Evolutionary conservation across 2,329 filamentous ascomycete species (phyloP), one percentile per base, ranked within the genome.

Genomic region (Fusarium haematococcum): DNA sequence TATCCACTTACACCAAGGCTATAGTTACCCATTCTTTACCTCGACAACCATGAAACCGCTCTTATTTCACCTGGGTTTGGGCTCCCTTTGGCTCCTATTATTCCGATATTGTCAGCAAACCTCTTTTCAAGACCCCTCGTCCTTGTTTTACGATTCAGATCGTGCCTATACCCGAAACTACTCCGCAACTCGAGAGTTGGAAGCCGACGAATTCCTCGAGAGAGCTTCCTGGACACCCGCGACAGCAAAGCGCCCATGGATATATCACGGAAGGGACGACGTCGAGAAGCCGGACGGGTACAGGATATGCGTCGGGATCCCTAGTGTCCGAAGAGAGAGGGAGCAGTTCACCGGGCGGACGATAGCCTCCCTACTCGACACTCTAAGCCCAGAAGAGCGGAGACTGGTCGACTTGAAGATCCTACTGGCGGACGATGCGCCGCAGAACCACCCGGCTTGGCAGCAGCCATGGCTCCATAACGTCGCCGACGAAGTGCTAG

Each of bases 281-380:
- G 5, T 57, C 2, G 52, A 57, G 8, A 50, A 61, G 2, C 56
- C 67, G 2, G 58, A 66, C 10, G 63, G 67, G 13, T 25, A 63
- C 32, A 69, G 62, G 25, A 65, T 79, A 41, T 82, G 79, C 32
- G 56, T 82, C 23, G 80, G 80, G 10, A 77, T 82, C 23, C 80
- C 80, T 4, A 81, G 75, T 18, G 67, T 81, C 8, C 72, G 70
- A 10, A 68, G 80, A 27, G 75, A 77, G 18, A 66, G 69, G 6
- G 71, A 78, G n/a, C 72, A 79, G 27, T 81, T 80, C 52, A 63
- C 80, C 2, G 69, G 70, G 0, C 68, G 69, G 18, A 77, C 79
- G 0, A 43, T 80, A n/a, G 80, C 77, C 0, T 82, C 81, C 1
- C 68, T 83, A 2, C 70, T 80, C 9, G 77, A 81, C 45, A 76